Percentiles rank a stretch among this genome's conserved stretches.
These are phyloP conservation scores for Solanum chacoense DNA, from an alignment of 305 asterid genomes.

Conservation along the genomic window DNA sequence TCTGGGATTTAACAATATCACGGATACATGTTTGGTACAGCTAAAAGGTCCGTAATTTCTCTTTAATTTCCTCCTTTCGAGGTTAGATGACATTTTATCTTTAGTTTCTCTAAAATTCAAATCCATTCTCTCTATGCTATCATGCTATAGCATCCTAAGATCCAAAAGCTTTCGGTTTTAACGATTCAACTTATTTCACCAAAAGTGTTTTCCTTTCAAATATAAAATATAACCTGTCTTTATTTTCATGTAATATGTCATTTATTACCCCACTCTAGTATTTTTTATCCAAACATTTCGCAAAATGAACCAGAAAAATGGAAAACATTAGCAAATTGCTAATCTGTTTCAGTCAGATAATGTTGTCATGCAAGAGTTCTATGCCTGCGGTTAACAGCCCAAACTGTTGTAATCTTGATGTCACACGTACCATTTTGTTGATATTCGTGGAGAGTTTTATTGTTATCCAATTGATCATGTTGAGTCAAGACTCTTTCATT, in stretches of 20 bases:
- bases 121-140: not conserved
- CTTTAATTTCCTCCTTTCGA: not conserved
- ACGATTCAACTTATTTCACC: not conserved
- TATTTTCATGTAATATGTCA: not conserved
- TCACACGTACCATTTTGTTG: not conserved
- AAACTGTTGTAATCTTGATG: not conserved
- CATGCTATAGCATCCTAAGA: not conserved
- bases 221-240: not conserved
- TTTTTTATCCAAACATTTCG: not conserved
- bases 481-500: not conserved
- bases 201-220: not conserved
- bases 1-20: constrained; percentile 5
- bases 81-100: not conserved
- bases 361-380: not conserved
- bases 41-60: constrained; percentile 1
- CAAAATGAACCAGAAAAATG: not conserved
- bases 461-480: not conserved
- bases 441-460: not conserved
- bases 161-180: not conserved
- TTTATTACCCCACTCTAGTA: not conserved
- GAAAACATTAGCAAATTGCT: not conserved
- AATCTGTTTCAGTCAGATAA: not conserved
- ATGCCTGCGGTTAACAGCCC: not conserved
- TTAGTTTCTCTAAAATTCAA: not conserved
- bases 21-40: constrained; percentile 1